These are phyloP conservation scores for Hymenoscyphus fructigenus DNA, from an alignment of 2,329 filamentous ascomycete species.

Conservation along the genomic window DNA sequence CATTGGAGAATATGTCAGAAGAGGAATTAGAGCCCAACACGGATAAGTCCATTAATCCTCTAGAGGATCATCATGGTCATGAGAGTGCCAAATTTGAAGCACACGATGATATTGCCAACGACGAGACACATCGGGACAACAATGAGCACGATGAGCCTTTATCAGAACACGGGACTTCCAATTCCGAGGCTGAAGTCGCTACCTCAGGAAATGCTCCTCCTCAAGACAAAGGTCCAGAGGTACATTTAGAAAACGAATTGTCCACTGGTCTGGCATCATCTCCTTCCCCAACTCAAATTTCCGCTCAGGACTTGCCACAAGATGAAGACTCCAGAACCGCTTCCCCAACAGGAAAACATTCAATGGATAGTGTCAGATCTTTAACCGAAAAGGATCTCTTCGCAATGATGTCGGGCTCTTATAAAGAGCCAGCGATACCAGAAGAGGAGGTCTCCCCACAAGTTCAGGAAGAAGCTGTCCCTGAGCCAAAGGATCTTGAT, in stretches of 20 bases:
- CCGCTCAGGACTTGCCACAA: background rate
- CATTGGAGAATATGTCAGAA: background rate
- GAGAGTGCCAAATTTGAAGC: background rate
- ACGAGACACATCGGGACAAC: background rate
- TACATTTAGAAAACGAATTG: background rate
- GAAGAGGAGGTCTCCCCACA: background rate
- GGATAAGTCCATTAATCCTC: background rate
- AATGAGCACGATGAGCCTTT: background rate
- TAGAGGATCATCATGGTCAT: background rate
- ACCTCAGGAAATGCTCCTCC: background rate
- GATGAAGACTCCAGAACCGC: background rate
- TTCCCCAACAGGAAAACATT: background rate
- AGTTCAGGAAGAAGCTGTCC: too few relatives aligned
- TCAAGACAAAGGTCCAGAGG: background rate
- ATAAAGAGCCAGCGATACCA: background rate
- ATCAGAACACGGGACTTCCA: background rate
- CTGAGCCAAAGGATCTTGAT: background rate
- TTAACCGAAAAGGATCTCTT: background rate
- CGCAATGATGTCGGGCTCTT: background rate
- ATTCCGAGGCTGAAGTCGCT: background rate
- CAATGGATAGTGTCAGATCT: background rate
- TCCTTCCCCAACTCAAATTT: background rate
- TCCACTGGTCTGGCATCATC: background rate
- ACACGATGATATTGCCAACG: background rate
- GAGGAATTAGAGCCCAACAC: background rate